Percentiles rank a stretch among this genome's conserved stretches.
These are phyloP conservation scores for Sugiyamaella mastotermitis DNA, from an alignment of 805 yeast species.

Conservation along the genomic window DNA sequence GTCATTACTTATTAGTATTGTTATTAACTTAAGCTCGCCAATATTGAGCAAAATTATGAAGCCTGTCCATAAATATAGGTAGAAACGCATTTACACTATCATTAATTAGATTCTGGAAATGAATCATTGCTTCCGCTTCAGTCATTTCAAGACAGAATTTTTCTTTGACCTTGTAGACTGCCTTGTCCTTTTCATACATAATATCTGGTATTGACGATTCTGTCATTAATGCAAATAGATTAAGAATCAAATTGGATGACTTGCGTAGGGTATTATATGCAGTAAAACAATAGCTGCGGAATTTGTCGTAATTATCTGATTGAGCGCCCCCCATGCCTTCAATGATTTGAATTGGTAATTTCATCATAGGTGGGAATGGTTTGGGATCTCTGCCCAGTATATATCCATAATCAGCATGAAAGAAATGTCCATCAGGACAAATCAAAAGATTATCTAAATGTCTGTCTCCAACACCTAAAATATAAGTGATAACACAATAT, in stretches of 20 bases:
- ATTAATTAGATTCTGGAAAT: slow-evolving; percentile 88
- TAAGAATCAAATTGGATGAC: slow-evolving; percentile 82
- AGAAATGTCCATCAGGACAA: slow-evolving; percentile 79
- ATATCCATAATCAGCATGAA: slow-evolving; percentile 98
- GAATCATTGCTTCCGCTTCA: slow-evolving; percentile 93
- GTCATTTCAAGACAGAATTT: slow-evolving; percentile 88
- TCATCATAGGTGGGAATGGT: slow-evolving; percentile 98
- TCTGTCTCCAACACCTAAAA: slow-evolving; percentile 95
- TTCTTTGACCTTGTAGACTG: slow-evolving; percentile 87
- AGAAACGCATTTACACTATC: slow-evolving; percentile 90
- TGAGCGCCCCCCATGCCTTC: slow-evolving; percentile 97
- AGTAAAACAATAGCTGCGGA: slow-evolving; percentile 90
- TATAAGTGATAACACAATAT: slow-evolving; percentile 90
- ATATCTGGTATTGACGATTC: slow-evolving; percentile 85
- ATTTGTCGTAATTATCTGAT: slow-evolving; percentile 78
- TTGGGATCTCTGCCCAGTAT: slow-evolving; percentile 96
- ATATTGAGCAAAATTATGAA: slow-evolving; percentile 94
- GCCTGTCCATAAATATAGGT: slow-evolving; percentile 91
- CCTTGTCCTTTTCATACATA: slow-evolving; percentile 74
- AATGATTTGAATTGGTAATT: slow-evolving; percentile 89
- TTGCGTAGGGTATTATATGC: slow-evolving; percentile 86
- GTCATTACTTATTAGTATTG: slow-evolving; percentile 46
- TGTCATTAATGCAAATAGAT: slow-evolving; percentile 88
- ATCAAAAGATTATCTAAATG: slow-evolving; percentile 86
- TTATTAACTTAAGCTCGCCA: slow-evolving; percentile 78